Evolutionary conservation across 768 basidiomycete genomes (phyloP).

Genomic region (Xerocomellus amylosporus): DNA sequence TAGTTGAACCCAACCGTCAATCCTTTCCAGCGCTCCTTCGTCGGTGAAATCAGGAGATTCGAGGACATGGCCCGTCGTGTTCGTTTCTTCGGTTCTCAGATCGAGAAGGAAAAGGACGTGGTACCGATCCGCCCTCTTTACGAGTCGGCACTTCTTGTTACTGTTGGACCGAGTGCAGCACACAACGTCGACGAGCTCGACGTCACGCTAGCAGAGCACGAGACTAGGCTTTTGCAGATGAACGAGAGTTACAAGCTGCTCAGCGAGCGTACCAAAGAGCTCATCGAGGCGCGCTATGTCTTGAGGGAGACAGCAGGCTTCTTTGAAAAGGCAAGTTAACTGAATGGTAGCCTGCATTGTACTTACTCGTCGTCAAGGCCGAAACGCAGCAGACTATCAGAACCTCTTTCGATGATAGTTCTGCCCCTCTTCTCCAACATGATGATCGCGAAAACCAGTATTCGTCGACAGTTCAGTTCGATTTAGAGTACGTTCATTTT

Average conservation of each 20-base stretch:
- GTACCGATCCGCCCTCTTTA: slow-evolving; percentile 81
- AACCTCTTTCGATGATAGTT: slow-evolving; percentile 87
- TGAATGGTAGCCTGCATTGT: neutral
- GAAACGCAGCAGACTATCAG: slow-evolving; percentile 75
- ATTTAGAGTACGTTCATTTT: slow-evolving; percentile 69
- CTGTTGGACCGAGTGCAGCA: slow-evolving; percentile 88
- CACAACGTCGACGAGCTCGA: slow-evolving; percentile 94
- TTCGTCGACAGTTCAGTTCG: slow-evolving; percentile 60
- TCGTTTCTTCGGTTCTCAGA: slow-evolving; percentile 84
- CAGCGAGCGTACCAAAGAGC: slow-evolving; percentile 79
- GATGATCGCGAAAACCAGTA: slow-evolving; percentile 79
- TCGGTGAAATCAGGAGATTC: slow-evolving; percentile 90
- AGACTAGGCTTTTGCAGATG: slow-evolving; percentile 82
- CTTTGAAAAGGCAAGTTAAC: slow-evolving; percentile 70
- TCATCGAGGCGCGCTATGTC: slow-evolving; percentile 93
- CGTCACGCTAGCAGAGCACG: slow-evolving; percentile 81
- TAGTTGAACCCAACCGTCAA: slow-evolving; percentile 94
- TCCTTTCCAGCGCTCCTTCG: slow-evolving; percentile 97
- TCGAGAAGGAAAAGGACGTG: slow-evolving; percentile 79
- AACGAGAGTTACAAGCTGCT: slow-evolving; percentile 89
- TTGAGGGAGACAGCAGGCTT: slow-evolving; percentile 94
- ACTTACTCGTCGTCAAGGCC: slow-evolving; percentile 48
- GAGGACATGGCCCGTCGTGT: slow-evolving; percentile 96
- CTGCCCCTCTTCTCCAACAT: slow-evolving; percentile 86
- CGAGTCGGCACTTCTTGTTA: slow-evolving; percentile 83